Evolutionary conservation across 495 filamentous ascomycete genomes (phyloP), one percentile per base, ranked within the genome.

Genomic region (Glonium stellatum): DNA sequence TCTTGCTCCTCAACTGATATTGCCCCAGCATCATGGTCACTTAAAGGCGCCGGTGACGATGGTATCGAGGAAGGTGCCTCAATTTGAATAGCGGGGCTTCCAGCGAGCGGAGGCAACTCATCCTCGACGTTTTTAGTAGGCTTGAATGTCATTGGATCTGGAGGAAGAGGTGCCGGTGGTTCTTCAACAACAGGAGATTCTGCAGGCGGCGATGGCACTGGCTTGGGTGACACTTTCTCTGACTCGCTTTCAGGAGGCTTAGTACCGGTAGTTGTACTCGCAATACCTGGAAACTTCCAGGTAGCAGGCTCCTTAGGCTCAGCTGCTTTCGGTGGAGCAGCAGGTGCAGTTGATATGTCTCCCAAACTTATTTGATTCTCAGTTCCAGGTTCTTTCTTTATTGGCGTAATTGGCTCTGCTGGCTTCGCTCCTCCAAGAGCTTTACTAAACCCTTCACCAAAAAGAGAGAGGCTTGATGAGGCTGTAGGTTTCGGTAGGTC

Each of bases 91-190:
- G 75, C 68, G 57, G 84, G 86, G 62, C 85, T 84, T 4, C 82
- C 84, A 2, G 86, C 85, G 5, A 88, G 62, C 12, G 85, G 84
- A 18, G 78, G 79, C 41, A 84, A 77, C 21, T 80, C 76, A 11
- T 72, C 67, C 11, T 66, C 63, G 3, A 61, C 34, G 22, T 67
- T 52, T 59, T 73, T 71, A 22, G 59, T 39, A 25, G 63, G 63
- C 25, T 69, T 66, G 50, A 49, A 69, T 15, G 60, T 66, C 19
- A 46, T 61, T 0, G 57, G 57, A 53, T 74, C 53, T n/a, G 71
- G 68, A 55, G 77, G 77, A 44, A 77, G 71, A 3, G 76, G 71
- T 15, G 75, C 72, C 19, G 71, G 27, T 31, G 27, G 70, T 37
- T 76, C 67, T 31, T 21, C 21, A 8, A 48, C 64, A 34, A 65